Percentiles rank a stretch among this genome's conserved stretches.
phyloP scores from a whole-genome alignment of 495 filamentous ascomycete genomes.

The Penicillium daleae region DNA sequence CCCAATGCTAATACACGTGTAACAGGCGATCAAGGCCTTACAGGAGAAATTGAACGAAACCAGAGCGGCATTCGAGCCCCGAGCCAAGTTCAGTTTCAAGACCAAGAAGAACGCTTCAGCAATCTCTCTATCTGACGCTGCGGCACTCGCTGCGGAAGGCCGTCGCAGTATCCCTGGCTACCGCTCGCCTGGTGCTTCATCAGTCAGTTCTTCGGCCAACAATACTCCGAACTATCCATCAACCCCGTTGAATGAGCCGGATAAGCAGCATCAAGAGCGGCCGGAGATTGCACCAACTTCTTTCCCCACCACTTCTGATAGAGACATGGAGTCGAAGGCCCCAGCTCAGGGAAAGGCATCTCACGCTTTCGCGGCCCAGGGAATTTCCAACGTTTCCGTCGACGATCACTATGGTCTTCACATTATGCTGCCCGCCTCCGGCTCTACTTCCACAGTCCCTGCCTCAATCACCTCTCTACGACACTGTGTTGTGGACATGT shows the following conservation, averaged over 20 bases:
- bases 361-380: conserved; percentile 31
- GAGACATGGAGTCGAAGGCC: conserved; percentile 21
- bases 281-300: conserved; percentile 47
- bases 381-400: conserved; percentile 62
- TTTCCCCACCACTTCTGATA: conserved; percentile 28
- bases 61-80: conserved; percentile 61
- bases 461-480: conserved; percentile 73
- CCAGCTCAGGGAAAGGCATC: conserved; percentile 22
- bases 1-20: background rate
- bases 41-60: conserved; percentile 65
- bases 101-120: conserved; percentile 61
- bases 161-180: conserved; percentile 50
- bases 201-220: conserved; percentile 52
- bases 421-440: conserved; percentile 68
- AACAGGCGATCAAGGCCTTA: conserved; percentile 68
- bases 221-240: conserved; percentile 56
- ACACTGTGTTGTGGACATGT: conserved; percentile 79
- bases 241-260: conserved; percentile 54
- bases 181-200: conserved; percentile 47
- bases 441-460: conserved; percentile 66
- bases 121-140: conserved; percentile 60
- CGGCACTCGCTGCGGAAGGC: conserved; percentile 52
- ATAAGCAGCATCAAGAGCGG: conserved; percentile 38
- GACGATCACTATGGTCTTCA: conserved; percentile 65
- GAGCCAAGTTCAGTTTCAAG: conserved; percentile 75